phyloP scores from a whole-genome alignment of 345 rosid species.

The Sonneratia caseolaris region DNA sequence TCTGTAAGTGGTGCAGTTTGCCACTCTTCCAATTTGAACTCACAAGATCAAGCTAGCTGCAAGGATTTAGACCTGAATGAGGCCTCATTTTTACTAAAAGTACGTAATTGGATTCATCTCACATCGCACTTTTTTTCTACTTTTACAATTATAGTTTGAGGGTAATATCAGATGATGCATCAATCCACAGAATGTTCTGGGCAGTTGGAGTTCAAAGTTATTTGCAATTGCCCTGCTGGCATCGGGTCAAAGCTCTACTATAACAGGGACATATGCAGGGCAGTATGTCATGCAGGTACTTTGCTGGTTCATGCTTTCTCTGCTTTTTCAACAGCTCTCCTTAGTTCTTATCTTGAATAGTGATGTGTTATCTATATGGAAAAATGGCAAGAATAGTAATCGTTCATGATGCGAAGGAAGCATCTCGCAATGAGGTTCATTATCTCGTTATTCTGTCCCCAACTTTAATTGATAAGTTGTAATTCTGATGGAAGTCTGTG shows the following conservation, averaged over 20 bases:
- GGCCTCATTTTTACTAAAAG: conserved; percentile 84
- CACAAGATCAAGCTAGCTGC: conserved; percentile 54
- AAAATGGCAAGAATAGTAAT: too few relatives aligned
- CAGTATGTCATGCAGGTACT: conserved; percentile 94
- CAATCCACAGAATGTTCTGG: conserved; percentile 66
- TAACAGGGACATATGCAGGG: conserved; percentile 97
- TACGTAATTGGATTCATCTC: conserved; percentile 15
- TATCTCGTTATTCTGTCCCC: background rate
- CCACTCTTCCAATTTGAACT: conserved; percentile 45
- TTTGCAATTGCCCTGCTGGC: conserved; percentile 87
- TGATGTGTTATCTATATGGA: too few relatives aligned
- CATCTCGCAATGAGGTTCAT: background rate
- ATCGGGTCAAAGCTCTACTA: conserved; percentile 95
- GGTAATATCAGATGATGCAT: background rate
- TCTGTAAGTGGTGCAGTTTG: conserved; percentile 92
- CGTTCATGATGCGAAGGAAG: background rate
- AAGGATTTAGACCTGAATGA: conserved; percentile 75
- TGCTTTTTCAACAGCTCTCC: background rate
- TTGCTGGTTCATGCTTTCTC: background rate
- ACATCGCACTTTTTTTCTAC: background rate
- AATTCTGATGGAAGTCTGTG: too few relatives aligned
- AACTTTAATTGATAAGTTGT: background rate
- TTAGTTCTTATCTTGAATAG: background rate
- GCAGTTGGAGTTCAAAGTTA: conserved; percentile 92
- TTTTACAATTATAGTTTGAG: background rate